A percentile compares a stretch with the other conserved stretches of the same genome.
These are phyloP conservation scores for Eutrema japonicum DNA, from an alignment of 345 rosid species.

Conservation along the genomic window DNA sequence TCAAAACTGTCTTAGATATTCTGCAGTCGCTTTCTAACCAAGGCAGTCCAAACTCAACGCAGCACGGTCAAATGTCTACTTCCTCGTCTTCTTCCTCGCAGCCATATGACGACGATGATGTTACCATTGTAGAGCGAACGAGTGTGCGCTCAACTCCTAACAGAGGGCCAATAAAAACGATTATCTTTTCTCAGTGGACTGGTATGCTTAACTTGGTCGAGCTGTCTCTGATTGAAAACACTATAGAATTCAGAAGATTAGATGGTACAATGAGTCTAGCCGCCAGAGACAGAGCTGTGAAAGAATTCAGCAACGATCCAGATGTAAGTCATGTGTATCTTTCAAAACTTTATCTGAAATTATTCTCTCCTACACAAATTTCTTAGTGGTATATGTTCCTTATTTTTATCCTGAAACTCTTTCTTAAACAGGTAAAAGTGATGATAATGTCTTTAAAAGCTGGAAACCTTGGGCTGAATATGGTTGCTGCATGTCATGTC, in stretches of 20 bases:
- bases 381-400: slow-evolving; percentile 6
- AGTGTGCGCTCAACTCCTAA: slow-evolving; percentile 44
- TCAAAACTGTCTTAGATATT: slow-evolving; percentile 71
- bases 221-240: slow-evolving; percentile 52
- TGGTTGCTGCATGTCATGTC: slow-evolving; percentile 97
- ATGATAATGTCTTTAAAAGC: slow-evolving; percentile 98
- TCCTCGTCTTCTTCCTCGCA: slow-evolving; percentile 43
- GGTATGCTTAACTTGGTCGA: slow-evolving; percentile 87
- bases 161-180: slow-evolving; percentile 67
- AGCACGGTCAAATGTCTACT: slow-evolving; percentile 42
- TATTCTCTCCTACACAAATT: not conserved
- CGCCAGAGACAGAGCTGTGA: slow-evolving; percentile 84
- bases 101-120: slow-evolving; percentile 37
- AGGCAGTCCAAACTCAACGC: slow-evolving; percentile 45
- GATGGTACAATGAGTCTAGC: slow-evolving; percentile 84
- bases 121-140: slow-evolving; percentile 49
- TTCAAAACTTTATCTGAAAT: not conserved
- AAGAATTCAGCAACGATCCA: slow-evolving; percentile 76
- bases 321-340: slow-evolving; percentile 54
- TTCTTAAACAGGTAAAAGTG: slow-evolving; percentile 62
- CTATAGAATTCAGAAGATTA: slow-evolving; percentile 76
- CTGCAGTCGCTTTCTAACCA: slow-evolving; percentile 54
- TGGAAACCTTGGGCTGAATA: slow-evolving; percentile 94
- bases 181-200: slow-evolving; percentile 95
- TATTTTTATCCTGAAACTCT: slow-evolving; percentile 19